phyloP scores from a whole-genome alignment of 371 early-diverging fungal genomes.

The Fennellomyces sp. region DNA sequence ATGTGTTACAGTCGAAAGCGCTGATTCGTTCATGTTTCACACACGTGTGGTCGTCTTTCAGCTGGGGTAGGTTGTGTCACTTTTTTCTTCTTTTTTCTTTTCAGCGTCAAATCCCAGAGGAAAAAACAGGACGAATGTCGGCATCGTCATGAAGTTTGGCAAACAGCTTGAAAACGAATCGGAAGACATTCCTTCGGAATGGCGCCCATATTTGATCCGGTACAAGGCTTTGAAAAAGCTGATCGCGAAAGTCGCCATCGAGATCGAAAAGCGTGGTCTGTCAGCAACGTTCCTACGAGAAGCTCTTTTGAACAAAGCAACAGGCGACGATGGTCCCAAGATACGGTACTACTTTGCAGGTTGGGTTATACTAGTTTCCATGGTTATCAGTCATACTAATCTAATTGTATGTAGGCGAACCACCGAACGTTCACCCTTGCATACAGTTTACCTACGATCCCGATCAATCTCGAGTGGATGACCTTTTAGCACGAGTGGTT shows the following conservation, averaged over 20 bases:
- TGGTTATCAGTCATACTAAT: neutral
- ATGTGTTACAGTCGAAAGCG: neutral
- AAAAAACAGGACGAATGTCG: slow-evolving; percentile 1
- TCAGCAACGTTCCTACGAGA: slow-evolving; percentile 54
- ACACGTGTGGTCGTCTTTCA: no score
- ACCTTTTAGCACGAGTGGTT: slow-evolving; percentile 15
- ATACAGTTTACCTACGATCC: slow-evolving; percentile 45
- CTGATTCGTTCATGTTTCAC: no score
- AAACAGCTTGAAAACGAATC: slow-evolving; percentile 71
- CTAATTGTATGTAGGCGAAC: slow-evolving; percentile 27
- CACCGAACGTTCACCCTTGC: slow-evolving; percentile 44
- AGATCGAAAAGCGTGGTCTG: slow-evolving; percentile 64
- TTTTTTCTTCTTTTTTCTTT: neutral
- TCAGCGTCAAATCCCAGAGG: neutral
- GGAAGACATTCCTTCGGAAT: slow-evolving; percentile 69
- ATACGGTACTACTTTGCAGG: slow-evolving; percentile 61
- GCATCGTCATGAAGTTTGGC: slow-evolving; percentile 70
- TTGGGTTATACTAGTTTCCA: slow-evolving; percentile 2
- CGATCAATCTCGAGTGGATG: slow-evolving; percentile 21
- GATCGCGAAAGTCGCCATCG: slow-evolving; percentile 67
- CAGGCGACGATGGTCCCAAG: slow-evolving; percentile 27
- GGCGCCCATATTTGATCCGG: slow-evolving; percentile 68
- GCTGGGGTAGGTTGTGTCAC: no score
- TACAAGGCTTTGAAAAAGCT: slow-evolving; percentile 69
- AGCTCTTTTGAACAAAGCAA: slow-evolving; percentile 39